Evolutionary conservation across 2,329 filamentous ascomycete species (phyloP).

Genomic region (Raffaelea deltoideospora): DNA sequence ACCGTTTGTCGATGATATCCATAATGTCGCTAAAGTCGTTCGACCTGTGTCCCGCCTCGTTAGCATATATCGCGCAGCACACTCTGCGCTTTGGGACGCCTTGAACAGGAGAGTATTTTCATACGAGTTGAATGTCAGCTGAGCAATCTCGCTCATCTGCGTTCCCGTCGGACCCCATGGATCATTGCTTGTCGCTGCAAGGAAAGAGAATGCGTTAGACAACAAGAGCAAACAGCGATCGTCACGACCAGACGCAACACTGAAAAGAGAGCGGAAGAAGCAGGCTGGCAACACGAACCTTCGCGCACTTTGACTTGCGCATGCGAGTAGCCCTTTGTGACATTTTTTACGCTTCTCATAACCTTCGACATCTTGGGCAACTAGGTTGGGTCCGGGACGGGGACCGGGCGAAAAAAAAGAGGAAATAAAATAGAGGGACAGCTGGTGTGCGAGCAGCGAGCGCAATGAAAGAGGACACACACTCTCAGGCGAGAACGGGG

Average conservation of each 20-base stretch:
- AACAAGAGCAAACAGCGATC: not conserved
- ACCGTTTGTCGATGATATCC: conserved; percentile 97
- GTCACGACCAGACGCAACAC: conserved; percentile 1
- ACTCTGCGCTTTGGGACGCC: not conserved
- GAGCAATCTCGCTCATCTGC: conserved; percentile 97
- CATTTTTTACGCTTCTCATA: conserved; percentile 95
- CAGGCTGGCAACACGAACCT: conserved; percentile 41
- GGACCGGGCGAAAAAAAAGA: not conserved
- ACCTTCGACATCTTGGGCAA: conserved; percentile 74
- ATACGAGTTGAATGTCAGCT: conserved; percentile 95
- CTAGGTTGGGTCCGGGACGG: conserved; percentile 5
- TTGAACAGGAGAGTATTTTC: conserved; percentile 23
- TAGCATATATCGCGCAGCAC: not conserved
- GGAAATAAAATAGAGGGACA: not conserved
- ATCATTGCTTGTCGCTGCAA: conserved; percentile 87
- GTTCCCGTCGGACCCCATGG: conserved; percentile 96
- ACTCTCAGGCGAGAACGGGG: not conserved
- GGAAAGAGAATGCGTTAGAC: not conserved
- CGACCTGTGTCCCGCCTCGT: conserved; percentile 45
- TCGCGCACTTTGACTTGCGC: conserved; percentile 98
- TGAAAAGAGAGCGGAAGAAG: not conserved
- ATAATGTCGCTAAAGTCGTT: conserved; percentile 99
- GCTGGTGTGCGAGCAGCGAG: too few species aligned
- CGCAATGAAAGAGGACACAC: not conserved
- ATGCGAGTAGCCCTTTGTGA: conserved; percentile 94